phyloP scores from a whole-genome alignment of 2,329 filamentous ascomycete genomes.

The Colletotrichum sp. region DNA sequence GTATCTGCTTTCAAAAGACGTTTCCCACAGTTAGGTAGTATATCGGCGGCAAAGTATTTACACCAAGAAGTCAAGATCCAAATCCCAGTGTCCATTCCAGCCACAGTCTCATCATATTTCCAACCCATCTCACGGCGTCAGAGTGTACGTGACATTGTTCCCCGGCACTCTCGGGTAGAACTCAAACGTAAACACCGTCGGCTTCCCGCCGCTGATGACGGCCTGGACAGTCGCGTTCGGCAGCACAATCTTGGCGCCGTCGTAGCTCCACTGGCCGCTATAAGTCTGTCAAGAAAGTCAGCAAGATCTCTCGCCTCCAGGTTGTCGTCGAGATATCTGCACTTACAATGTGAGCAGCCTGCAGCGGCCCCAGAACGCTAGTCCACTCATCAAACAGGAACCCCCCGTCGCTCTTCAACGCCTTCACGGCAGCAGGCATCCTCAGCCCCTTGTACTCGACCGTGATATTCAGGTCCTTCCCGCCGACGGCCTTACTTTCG shows the following conservation, averaged over 20 bases:
- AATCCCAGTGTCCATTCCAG: too few relatives aligned
- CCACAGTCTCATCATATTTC: too few relatives aligned
- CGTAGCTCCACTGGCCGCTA: constrained; percentile 56
- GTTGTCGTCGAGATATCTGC: too few relatives aligned
- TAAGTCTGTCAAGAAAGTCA: constrained; percentile 42
- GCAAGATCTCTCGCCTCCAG: too few relatives aligned
- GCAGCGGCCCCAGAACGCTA: constrained; percentile 54
- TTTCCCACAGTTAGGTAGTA: too few relatives aligned
- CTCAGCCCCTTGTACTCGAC: constrained; percentile 56
- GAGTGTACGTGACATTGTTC: constrained; percentile 53
- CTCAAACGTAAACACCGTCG: constrained; percentile 57
- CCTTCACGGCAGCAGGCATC: constrained; percentile 56
- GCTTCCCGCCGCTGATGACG: constrained; percentile 48
- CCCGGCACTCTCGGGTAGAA: constrained; percentile 56
- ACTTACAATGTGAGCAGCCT: constrained; percentile 51
- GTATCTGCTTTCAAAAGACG: too few relatives aligned
- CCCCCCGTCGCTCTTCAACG: constrained; percentile 49
- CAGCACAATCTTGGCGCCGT: constrained; percentile 50
- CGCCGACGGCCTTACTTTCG: constrained; percentile 21
- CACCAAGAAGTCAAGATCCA: background rate
- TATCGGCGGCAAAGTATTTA: background rate
- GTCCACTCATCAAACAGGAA: constrained; percentile 64
- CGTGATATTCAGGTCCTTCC: constrained; percentile 50
- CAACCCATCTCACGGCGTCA: background rate
- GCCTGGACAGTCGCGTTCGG: constrained; percentile 47